Evolutionary conservation across 2,329 filamentous ascomycete species (phyloP).

Genomic region (Fonsecaea nubica): DNA sequence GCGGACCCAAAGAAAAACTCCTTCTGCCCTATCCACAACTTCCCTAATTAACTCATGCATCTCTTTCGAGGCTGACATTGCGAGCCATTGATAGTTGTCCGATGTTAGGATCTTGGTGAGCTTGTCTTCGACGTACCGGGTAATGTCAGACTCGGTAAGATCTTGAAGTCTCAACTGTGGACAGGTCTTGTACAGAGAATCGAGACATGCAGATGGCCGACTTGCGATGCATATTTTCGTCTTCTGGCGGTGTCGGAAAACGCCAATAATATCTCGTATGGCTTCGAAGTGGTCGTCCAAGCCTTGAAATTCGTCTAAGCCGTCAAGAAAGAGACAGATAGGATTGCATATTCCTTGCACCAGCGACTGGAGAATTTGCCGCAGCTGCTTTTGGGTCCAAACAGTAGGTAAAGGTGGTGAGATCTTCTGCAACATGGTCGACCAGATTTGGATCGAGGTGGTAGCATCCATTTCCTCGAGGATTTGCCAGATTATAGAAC

Average conservation of each 20-base stretch:
- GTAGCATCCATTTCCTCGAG: neutral
- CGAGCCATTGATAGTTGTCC: neutral
- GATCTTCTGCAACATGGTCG: neutral
- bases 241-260: neutral
- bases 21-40: neutral
- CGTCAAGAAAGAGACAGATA: neutral
- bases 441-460: neutral
- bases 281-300: neutral
- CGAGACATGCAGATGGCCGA: neutral
- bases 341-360: neutral
- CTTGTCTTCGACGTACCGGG: neutral
- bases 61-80: neutral
- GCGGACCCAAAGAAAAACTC: slow-evolving; percentile 18
- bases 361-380: neutral
- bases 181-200: neutral
- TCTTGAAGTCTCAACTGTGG: neutral
- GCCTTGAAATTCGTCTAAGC: neutral
- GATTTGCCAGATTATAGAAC: neutral
- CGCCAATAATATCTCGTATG: neutral
- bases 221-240: neutral
- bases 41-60: neutral
- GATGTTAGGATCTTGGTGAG: neutral
- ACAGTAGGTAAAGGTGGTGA: neutral
- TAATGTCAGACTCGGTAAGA: neutral
- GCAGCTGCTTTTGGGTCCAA: neutral